These are phyloP conservation scores for Cryptosporidium viatorum DNA, from an alignment of 169 alveolate species.

Conservation along the genomic window DNA sequence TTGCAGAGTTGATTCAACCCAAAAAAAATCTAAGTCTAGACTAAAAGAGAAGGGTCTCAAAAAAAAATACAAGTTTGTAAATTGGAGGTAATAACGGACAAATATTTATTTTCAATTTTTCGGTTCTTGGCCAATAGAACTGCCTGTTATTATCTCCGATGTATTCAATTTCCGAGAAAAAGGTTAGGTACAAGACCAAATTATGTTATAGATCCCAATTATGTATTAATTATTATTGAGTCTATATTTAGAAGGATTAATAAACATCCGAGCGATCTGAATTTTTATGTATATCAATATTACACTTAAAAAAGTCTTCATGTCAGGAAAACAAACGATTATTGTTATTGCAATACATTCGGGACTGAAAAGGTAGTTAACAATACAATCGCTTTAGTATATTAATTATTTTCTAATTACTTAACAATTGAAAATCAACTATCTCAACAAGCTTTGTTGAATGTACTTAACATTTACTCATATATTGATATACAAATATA, in stretches of 20 bases:
- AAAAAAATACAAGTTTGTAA: slow-evolving; percentile 34
- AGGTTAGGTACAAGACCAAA: slow-evolving; percentile 8
- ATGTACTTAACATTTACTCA: slow-evolving; percentile 24
- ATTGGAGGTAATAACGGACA: slow-evolving; percentile 50
- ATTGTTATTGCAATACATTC: slow-evolving; percentile 58
- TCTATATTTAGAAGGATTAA: slow-evolving; percentile 39
- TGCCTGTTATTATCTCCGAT: slow-evolving; percentile 8
- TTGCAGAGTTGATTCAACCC: slow-evolving; percentile 17
- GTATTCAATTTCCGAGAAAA: slow-evolving; percentile 12
- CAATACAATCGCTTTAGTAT: slow-evolving; percentile 33
- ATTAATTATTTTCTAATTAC: slow-evolving; percentile 24
- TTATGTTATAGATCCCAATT: slow-evolving; percentile 39
- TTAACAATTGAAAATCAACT: slow-evolving; percentile 62
- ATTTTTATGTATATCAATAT: slow-evolving; percentile 33
- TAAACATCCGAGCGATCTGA: slow-evolving; percentile 62
- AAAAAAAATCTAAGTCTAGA: slow-evolving; percentile 30
- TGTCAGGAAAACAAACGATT: slow-evolving; percentile 59
- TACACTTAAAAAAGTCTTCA: slow-evolving; percentile 56
- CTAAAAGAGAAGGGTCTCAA: slow-evolving; percentile 43
- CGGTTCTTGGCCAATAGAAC: slow-evolving; percentile 29
- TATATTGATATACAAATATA: slow-evolving; percentile 55
- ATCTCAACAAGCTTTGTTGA: slow-evolving; percentile 59
- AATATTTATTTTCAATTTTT: slow-evolving; percentile 9
- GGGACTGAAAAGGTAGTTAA: slow-evolving; percentile 57
- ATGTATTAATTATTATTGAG: slow-evolving; percentile 11